Evolutionary conservation across 1,284 basidiomycete genomes (phyloP).

Genomic region (Sanghuangporus weigelae): DNA sequence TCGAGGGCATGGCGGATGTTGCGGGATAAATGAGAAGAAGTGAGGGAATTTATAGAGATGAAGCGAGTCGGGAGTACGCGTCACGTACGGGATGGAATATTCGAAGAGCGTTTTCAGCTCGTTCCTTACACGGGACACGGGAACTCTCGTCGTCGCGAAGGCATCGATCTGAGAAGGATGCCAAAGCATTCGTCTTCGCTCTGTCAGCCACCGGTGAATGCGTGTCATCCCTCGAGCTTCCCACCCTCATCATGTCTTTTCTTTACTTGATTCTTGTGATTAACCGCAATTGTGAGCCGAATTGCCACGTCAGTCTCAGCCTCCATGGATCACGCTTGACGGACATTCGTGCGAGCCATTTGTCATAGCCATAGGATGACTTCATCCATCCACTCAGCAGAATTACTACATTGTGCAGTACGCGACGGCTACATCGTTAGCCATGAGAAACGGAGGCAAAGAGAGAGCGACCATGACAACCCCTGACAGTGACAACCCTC

Average conservation of each 20-base stretch:
- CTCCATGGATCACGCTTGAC: too few relatives aligned
- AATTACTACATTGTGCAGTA: neutral
- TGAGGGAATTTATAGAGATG: too few relatives aligned
- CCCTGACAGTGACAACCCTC: neutral
- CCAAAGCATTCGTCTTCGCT: neutral
- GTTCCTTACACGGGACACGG: neutral
- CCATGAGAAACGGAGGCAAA: neutral
- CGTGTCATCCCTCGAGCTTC: neutral
- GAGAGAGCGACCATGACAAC: neutral
- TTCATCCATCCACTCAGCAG: neutral
- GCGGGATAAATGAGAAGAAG: neutral
- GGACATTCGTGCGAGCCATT: neutral
- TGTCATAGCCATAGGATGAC: neutral
- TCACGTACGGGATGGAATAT: neutral
- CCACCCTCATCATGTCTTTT: neutral
- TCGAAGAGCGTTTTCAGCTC: neutral
- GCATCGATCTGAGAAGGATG: neutral
- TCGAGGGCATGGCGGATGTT: slow-evolving; percentile 26
- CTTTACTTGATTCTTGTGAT: neutral
- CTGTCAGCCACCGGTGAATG: neutral
- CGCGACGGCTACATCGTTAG: neutral
- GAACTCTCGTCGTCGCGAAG: neutral
- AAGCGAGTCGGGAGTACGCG: too few relatives aligned
- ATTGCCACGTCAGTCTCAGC: neutral
- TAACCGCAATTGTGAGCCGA: neutral